phyloP scores from a whole-genome alignment of 2,329 filamentous ascomycete genomes.

The Penicillium italicum region DNA sequence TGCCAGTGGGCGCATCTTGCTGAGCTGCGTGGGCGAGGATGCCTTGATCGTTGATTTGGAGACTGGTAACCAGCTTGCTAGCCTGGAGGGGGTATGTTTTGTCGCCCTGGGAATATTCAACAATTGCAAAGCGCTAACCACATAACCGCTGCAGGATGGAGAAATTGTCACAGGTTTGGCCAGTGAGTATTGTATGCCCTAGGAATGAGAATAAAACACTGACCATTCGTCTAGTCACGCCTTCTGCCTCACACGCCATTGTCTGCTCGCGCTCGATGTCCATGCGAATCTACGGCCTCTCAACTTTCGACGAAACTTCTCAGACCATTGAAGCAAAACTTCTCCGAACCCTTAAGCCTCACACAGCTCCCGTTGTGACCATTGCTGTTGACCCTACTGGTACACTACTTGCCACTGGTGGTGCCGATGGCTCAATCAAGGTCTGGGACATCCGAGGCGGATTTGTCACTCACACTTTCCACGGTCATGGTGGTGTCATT shows the following conservation, averaged over 20 bases:
- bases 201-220: constrained; percentile 1
- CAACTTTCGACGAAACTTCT: constrained; percentile 53
- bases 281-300: constrained; percentile 84
- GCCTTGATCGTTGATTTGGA: constrained; percentile 79
- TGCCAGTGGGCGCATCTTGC: constrained; percentile 74
- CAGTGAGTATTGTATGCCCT: constrained; percentile 30
- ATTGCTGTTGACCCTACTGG: constrained; percentile 80
- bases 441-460: constrained; percentile 92
- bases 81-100: constrained; percentile 74
- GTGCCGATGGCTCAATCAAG: constrained; percentile 89
- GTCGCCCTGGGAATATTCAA: constrained; percentile 17
- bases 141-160: constrained; percentile 58
- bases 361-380: constrained; percentile 83
- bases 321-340: constrained; percentile 63
- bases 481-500: constrained; percentile 85
- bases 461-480: constrained; percentile 91
- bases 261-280: constrained; percentile 92
- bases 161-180: constrained; percentile 47
- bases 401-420: constrained; percentile 86
- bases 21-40: constrained; percentile 88
- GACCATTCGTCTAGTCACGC: constrained; percentile 61
- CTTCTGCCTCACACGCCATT: constrained; percentile 80
- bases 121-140: constrained; percentile 15
- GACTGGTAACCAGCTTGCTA: constrained; percentile 75
- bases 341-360: constrained; percentile 79